Evolutionary conservation across 1,284 basidiomycete genomes (phyloP).

Genomic region (Athelia psychrophila): DNA sequence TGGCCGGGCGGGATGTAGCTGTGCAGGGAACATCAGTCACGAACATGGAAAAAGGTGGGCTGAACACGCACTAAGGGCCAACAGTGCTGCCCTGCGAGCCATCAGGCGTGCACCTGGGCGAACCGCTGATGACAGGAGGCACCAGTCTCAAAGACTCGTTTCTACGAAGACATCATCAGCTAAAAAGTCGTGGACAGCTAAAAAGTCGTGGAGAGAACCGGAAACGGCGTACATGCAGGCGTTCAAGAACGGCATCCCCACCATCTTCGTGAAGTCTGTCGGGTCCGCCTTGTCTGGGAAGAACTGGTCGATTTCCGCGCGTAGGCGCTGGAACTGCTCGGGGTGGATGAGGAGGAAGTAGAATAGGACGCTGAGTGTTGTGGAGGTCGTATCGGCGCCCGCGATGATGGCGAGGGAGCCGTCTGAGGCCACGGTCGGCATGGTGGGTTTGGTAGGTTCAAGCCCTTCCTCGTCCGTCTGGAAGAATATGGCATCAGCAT

Average conservation of each 20-base stretch:
- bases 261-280: conserved; percentile 15
- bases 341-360: conserved; percentile 9
- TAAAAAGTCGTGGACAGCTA: too few relatives aligned
- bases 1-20: not conserved
- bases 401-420: conserved; percentile 13
- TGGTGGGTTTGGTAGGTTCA: not conserved
- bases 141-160: conserved; percentile 17
- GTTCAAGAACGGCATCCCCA: conserved; percentile 25
- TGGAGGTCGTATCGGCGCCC: conserved; percentile 29
- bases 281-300: conserved; percentile 23
- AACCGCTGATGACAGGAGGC: conserved; percentile 14
- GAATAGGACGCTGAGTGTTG: conserved; percentile 5
- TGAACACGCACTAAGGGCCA: not conserved
- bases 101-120: conserved; percentile 1
- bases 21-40: too few relatives aligned
- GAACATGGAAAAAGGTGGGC: not conserved
- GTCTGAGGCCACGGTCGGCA: conserved; percentile 4
- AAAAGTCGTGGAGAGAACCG: not conserved
- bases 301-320: conserved; percentile 9
- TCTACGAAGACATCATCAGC: conserved; percentile 5
- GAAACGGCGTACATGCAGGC: conserved; percentile 29
- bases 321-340: not conserved
- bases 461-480: conserved; percentile 11
- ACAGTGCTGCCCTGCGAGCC: not conserved
- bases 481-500: not conserved